phyloP scores from a whole-genome alignment of 495 filamentous ascomycete genomes.

The Podospora conica region DNA sequence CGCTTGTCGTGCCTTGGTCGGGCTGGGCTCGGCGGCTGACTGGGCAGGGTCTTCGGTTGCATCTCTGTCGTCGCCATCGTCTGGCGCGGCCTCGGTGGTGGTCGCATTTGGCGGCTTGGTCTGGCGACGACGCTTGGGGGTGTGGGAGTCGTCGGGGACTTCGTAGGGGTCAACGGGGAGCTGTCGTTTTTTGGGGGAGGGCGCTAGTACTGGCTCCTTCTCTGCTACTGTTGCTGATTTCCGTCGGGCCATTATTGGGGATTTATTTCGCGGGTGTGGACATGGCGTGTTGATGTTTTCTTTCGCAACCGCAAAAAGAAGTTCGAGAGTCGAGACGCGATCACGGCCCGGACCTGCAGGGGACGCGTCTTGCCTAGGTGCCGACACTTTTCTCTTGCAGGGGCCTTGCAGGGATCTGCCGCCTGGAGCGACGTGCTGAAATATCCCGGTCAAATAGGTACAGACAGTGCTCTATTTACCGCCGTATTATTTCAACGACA shows the following conservation, averaged over 20 bases:
- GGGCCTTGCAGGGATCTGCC: not conserved
- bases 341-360: not conserved
- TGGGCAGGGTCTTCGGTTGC: not conserved
- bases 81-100: not conserved
- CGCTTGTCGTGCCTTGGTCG: constrained; percentile 18
- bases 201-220: constrained; percentile 10
- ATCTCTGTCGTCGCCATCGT: constrained; percentile 1
- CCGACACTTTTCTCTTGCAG: not conserved
- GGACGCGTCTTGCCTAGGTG: not conserved
- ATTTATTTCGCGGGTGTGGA: constrained; percentile 2
- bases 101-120: not conserved
- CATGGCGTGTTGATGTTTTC: not conserved
- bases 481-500: too few species aligned
- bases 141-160: constrained; percentile 21
- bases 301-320: constrained; percentile 13
- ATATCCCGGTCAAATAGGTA: too few species aligned
- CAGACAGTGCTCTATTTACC: too few species aligned
- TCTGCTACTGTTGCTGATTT: constrained; percentile 7
- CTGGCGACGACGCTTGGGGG: constrained; percentile 18
- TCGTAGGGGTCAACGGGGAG: constrained; percentile 25
- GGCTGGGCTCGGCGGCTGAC: constrained; percentile 12
- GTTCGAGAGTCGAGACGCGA: constrained; percentile 16
- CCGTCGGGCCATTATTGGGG: constrained; percentile 17
- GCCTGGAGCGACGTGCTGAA: too few species aligned
- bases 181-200: constrained; percentile 15